Evolutionary conservation across 2,329 filamentous ascomycete species (phyloP), one percentile per base, ranked within the genome.

Genomic region (Talaromyces albobiverticillius): DNA sequence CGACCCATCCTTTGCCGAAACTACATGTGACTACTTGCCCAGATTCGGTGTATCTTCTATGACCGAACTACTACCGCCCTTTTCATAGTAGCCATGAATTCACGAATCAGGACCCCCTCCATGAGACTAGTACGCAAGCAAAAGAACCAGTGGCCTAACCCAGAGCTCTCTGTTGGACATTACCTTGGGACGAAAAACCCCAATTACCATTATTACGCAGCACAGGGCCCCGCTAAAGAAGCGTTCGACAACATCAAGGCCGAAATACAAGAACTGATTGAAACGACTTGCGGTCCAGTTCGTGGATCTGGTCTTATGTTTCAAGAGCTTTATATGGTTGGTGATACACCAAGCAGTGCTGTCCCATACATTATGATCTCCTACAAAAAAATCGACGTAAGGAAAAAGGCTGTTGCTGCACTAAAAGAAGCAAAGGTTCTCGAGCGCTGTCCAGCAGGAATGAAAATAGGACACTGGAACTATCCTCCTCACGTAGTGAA

Each of bases 341-440:
- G 46, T 2, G 14, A 49, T 7, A 40, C 14, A 3, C 46, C 46
- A 18, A 8, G 6, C 6, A 40, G 25, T 40, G 32, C 46, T 1
- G 40, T 49, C 1, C 46, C 46, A 26, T 32, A 49, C 16, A 49
- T 49, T 3, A 49, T 49, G 23, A 40, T 49, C 14, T 18, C 46
- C 10, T 49, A 20, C 16, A 26, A 16, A n/a, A 26, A 49, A 29
- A 11, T 1, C 1, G 32, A 9, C 5, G 20, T 32, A 20, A 13
- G 32, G 23, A 49, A 49, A 20, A 20, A 49, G n/a, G 46, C 32
- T 26, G 13, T 40, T 25, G n/a, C 31, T 40, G 32, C 46, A 16
- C 7, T 49, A 18, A 7, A 9, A 5, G 40, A 49, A 13, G 38
- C 46, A 4, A 14, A 49, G 2, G 26, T 49, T n/a, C n/a, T 48